These are phyloP conservation scores for Lasiodiplodia sp. DNA, from an alignment of 2,329 filamentous ascomycete genomes.

Conservation along the genomic window DNA sequence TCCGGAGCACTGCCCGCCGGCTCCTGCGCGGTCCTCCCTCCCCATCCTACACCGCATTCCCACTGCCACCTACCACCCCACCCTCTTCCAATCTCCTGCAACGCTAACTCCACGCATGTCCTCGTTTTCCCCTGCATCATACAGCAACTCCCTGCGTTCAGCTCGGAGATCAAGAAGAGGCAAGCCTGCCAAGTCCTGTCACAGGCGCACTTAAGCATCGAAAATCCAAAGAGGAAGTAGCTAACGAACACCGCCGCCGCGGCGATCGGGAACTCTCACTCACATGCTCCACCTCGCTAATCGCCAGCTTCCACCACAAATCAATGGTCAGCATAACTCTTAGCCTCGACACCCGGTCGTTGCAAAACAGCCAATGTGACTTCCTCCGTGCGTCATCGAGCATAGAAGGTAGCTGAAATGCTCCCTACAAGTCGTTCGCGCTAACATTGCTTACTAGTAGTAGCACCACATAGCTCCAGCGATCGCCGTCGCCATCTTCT, in stretches of 20 bases:
- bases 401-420: too few relatives aligned
- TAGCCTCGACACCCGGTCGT: too few relatives aligned
- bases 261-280: not conserved
- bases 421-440: too few relatives aligned
- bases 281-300: not conserved
- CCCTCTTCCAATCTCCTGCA: not conserved
- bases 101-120: not conserved
- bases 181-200: not conserved
- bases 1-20: too few relatives aligned
- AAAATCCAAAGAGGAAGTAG: not conserved
- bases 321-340: too few relatives aligned
- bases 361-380: too few relatives aligned
- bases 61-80: not conserved
- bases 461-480: too few relatives aligned
- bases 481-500: too few relatives aligned
- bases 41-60: too few relatives aligned
- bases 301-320: too few relatives aligned
- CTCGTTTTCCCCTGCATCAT: constrained; percentile 11
- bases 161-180: not conserved
- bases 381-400: too few relatives aligned
- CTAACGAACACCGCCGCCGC: not conserved
- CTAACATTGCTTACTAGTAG: too few relatives aligned
- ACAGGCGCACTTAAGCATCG: constrained; percentile 14
- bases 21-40: not conserved
- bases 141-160: constrained; percentile 9